These are phyloP conservation scores for Erythrophleum fordii DNA, from an alignment of 306 rosid species.

Conservation along the genomic window DNA sequence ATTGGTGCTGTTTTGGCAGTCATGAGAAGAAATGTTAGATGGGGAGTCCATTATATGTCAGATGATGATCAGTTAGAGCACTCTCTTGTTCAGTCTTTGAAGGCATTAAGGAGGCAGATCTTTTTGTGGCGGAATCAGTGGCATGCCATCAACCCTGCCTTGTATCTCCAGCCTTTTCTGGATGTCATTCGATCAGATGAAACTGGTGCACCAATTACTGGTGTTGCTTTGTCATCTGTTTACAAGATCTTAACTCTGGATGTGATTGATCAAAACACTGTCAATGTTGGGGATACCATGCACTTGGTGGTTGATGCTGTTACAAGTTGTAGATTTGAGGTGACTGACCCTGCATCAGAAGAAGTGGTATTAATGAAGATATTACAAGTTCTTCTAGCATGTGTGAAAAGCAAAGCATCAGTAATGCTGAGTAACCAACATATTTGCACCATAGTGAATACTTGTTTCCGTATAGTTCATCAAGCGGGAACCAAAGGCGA, in stretches of 20 bases:
- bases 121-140: conserved; percentile 85
- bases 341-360: conserved; percentile 98
- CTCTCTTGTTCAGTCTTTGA: conserved; percentile 83
- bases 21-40: conserved; percentile 96
- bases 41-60: conserved; percentile 93
- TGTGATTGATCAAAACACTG: conserved; percentile 82
- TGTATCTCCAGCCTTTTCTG: conserved; percentile 91
- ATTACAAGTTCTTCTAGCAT: conserved; percentile 92
- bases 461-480: conserved; percentile 96
- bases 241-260: conserved; percentile 92
- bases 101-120: conserved; percentile 74
- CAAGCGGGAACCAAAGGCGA: conserved; percentile 96
- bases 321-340: conserved; percentile 97
- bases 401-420: conserved; percentile 93
- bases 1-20: conserved; percentile 96
- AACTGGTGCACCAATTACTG: conserved; percentile 96
- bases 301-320: conserved; percentile 94
- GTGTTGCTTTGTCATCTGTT: conserved; percentile 89
- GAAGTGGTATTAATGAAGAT: conserved; percentile 95
- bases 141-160: conserved; percentile 79
- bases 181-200: conserved; percentile 95
- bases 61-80: conserved; percentile 95
- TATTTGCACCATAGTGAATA: conserved; percentile 87
- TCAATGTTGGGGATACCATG: conserved; percentile 83
- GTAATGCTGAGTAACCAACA: conserved; percentile 89